Conservation (phyloP, 345 rosid genomes). For the Lumnitzera littorea region DNA sequence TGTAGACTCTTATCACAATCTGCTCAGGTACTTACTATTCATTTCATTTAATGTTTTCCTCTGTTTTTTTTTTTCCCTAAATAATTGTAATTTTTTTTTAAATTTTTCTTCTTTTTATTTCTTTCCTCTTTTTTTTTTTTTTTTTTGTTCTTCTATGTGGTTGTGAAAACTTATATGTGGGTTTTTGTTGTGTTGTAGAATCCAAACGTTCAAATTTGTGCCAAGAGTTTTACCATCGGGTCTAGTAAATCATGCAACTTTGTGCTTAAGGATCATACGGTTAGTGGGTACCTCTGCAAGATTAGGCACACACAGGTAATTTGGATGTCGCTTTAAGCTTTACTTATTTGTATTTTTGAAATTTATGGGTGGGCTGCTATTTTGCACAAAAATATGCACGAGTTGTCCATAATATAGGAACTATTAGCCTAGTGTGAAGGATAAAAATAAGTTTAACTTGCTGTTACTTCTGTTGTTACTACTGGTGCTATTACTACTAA, state of each 20-base stretch:
- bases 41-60: neutral
- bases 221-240: constrained; percentile 45
- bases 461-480: no score
- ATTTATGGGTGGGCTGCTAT: neutral
- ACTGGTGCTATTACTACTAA: no score
- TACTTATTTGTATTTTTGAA: neutral
- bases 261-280: constrained; percentile 36
- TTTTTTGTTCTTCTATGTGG: neutral
- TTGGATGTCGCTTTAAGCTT: neutral
- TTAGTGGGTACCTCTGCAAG: constrained; percentile 47
- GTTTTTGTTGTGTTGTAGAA: constrained; percentile 34
- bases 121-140: neutral
- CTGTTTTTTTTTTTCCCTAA: neutral
- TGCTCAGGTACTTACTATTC: constrained; percentile 42
- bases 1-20: constrained; percentile 69
- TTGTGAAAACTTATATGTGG: neutral
- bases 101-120: no score
- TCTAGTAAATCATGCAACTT: constrained; percentile 48
- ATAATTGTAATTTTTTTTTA: neutral
- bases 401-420: no score
- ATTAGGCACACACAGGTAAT: constrained; percentile 60
- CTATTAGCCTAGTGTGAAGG: no score
- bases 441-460: no score
- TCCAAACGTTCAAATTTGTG: constrained; percentile 36
- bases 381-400: neutral